phyloP scores from a whole-genome alignment of 495 filamentous ascomycete genomes.

The Penicillium angulare region DNA sequence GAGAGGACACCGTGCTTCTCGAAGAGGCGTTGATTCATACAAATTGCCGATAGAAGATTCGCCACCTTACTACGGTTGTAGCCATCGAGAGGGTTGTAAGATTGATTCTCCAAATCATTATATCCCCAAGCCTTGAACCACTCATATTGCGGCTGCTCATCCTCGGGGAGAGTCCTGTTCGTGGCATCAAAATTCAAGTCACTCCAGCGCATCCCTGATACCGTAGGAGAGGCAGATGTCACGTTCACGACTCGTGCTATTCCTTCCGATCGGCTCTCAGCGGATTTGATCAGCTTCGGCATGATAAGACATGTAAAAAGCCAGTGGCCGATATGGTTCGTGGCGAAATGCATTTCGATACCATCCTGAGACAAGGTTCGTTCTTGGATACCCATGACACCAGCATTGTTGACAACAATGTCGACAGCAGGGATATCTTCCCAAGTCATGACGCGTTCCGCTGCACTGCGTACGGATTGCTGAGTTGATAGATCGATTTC shows the following conservation, averaged over 20 bases:
- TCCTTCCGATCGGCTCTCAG: slow-evolving; percentile 32
- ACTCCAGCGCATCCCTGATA: slow-evolving; percentile 36
- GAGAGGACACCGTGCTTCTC: slow-evolving; percentile 26
- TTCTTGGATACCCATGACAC: slow-evolving; percentile 25
- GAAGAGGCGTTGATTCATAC: slow-evolving; percentile 19
- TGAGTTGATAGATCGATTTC: slow-evolving; percentile 45
- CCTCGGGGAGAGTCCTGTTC: slow-evolving; percentile 36
- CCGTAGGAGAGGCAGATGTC: slow-evolving; percentile 27
- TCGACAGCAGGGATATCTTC: slow-evolving; percentile 33
- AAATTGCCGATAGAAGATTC: slow-evolving; percentile 28
- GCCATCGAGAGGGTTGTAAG: slow-evolving; percentile 23
- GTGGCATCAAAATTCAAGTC: slow-evolving; percentile 42
- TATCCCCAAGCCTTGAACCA: slow-evolving; percentile 26
- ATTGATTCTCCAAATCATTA: slow-evolving; percentile 16
- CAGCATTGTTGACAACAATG: slow-evolving; percentile 22
- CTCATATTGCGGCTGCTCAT: slow-evolving; percentile 34
- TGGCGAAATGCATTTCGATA: slow-evolving; percentile 25
- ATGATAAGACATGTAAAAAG: slow-evolving; percentile 35
- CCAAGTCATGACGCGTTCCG: slow-evolving; percentile 38
- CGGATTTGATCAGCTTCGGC: slow-evolving; percentile 42
- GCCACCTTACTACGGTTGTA: slow-evolving; percentile 33
- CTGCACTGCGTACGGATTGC: slow-evolving; percentile 39
- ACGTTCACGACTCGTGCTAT: slow-evolving; percentile 45
- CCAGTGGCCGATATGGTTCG: slow-evolving; percentile 29
- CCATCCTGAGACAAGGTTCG: slow-evolving; percentile 27